A percentile compares a stretch with the other conserved stretches of the same genome.
Evolutionary conservation across 225 moss, liverwort and hornwort species (phyloP).

Genomic region (Polytrichum formosum): DNA sequence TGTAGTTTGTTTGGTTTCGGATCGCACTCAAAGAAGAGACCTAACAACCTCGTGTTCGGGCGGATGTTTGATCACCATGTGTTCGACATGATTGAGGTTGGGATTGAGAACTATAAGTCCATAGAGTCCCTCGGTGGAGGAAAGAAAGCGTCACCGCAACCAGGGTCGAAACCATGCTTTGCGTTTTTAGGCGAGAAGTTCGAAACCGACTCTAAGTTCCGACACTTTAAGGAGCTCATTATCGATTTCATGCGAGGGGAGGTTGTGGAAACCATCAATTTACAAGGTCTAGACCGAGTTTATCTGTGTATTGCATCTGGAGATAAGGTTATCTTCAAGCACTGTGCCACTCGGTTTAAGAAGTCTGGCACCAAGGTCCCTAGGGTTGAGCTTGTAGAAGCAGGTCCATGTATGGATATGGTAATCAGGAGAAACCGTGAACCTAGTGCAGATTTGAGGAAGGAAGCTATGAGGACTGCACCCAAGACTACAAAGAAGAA

Average conservation of each 20-base stretch:
- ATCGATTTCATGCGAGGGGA: constrained; percentile 96
- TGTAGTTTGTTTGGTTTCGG: constrained; percentile 91
- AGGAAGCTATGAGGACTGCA: constrained; percentile 64
- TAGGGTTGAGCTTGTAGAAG: constrained; percentile 70
- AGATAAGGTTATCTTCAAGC: constrained; percentile 69
- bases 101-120: constrained; percentile 78
- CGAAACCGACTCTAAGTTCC: constrained; percentile 58
- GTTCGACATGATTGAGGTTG: constrained; percentile 93
- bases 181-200: constrained; percentile 84
- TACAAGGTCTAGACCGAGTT: constrained; percentile 74
- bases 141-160: constrained; percentile 75
- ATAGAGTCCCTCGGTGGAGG: constrained; percentile 76
- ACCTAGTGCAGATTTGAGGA: constrained; percentile 72
- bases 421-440: constrained; percentile 61
- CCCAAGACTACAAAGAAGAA: constrained; percentile 76
- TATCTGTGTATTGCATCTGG: constrained; percentile 66
- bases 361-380: constrained; percentile 54
- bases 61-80: constrained; percentile 94
- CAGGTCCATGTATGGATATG: constrained; percentile 84
- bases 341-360: constrained; percentile 75
- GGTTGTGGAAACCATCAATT: constrained; percentile 75
- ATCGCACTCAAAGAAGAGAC: constrained; percentile 97
- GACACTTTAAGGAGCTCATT: constrained; percentile 78
- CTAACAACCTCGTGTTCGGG: constrained; percentile 79
- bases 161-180: constrained; percentile 91